Evolutionary conservation across 139 green algal genomes (phyloP).

Genomic region (Chlorella sp.): DNA sequence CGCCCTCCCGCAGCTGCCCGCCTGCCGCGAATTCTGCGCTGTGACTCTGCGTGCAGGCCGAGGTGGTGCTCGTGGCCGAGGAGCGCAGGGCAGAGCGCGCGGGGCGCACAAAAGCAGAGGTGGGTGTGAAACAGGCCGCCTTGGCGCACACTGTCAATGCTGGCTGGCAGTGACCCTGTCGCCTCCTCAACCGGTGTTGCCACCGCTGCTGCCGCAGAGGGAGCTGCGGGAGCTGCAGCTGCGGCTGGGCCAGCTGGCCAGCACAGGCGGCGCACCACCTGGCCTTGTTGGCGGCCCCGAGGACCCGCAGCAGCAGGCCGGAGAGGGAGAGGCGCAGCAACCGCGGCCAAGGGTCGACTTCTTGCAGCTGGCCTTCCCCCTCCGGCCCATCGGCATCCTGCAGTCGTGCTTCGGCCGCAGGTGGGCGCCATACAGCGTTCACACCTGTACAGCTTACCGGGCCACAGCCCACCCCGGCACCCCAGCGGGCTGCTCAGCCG

Average conservation of each 20-base stretch:
- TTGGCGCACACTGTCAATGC: neutral
- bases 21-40: neutral
- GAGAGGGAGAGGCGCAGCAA: neutral
- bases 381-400: constrained; percentile 65
- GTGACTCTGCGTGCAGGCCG: constrained; percentile 11
- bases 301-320: neutral
- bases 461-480: too few relatives aligned
- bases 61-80: constrained; percentile 14
- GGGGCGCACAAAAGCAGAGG: constrained; percentile 34
- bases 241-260: constrained; percentile 5
- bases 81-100: constrained; percentile 30
- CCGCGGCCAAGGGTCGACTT: neutral
- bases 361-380: constrained; percentile 34
- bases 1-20: neutral
- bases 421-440: too few relatives aligned
- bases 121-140: constrained; percentile 9
- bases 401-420: constrained; percentile 73
- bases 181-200: neutral
- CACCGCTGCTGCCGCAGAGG: neutral
- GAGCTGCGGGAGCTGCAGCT: constrained; percentile 35
- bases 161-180: too few relatives aligned
- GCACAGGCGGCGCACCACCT: too few relatives aligned
- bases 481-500: too few relatives aligned
- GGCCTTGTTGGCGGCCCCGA: too few relatives aligned
- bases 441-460: too few relatives aligned